phyloP scores from a whole-genome alignment of 306 rosid species.

The Carpinus viminea region DNA sequence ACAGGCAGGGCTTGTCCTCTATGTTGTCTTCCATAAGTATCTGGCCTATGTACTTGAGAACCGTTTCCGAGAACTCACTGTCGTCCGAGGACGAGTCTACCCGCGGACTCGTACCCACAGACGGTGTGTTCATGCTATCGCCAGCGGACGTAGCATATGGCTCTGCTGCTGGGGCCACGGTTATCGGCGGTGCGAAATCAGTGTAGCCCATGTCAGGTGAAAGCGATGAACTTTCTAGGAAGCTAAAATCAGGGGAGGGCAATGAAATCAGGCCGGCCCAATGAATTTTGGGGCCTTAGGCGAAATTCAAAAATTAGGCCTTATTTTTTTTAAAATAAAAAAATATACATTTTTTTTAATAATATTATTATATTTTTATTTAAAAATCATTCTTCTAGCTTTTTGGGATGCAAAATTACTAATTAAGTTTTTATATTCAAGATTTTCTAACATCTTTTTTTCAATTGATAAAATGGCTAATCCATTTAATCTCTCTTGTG shows the following conservation, averaged over 20 bases:
- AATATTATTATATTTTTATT: too few species aligned
- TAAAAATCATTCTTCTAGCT: too few species aligned
- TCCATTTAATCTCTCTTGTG: too few species aligned
- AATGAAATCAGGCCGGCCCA: too few species aligned
- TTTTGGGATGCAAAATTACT: too few species aligned
- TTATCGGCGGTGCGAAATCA: slow-evolving; percentile 5
- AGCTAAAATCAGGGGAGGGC: slow-evolving; percentile 26
- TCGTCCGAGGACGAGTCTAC: neutral
- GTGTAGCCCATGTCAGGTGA: slow-evolving; percentile 18
- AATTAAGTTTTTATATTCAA: too few species aligned
- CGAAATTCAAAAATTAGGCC: too few species aligned
- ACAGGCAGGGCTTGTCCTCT: neutral
- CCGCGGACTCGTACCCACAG: neutral
- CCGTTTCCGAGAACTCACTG: neutral
- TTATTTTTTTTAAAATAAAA: too few species aligned
- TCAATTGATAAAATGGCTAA: too few species aligned
- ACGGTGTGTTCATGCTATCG: slow-evolving; percentile 26
- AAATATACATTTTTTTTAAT: too few species aligned
- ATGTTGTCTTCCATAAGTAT: slow-evolving; percentile 15
- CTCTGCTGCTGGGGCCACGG: neutral
- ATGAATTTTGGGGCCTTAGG: too few species aligned
- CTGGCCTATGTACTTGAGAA: neutral
- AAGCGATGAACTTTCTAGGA: slow-evolving; percentile 14
- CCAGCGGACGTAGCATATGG: neutral
- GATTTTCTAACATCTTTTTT: too few species aligned